phyloP scores from a whole-genome alignment of 108 stramenopile genomes.

The Nitzschia putrida region DNA sequence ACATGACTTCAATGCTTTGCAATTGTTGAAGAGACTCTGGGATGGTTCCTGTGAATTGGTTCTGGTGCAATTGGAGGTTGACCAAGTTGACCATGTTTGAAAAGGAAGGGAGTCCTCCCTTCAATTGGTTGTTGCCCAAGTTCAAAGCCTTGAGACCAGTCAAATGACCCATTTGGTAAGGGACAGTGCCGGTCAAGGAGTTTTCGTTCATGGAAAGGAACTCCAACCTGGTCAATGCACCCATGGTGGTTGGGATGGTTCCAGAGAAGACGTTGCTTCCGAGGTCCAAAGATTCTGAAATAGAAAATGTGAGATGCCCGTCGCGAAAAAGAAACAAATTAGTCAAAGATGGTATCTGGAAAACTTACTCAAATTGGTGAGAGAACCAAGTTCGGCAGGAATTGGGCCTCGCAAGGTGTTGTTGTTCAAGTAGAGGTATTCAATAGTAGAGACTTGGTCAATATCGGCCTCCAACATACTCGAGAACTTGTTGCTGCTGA shows the following conservation, averaged over 20 bases:
- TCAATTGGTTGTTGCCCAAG: slow-evolving; percentile 37
- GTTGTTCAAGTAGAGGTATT: slow-evolving; percentile 64
- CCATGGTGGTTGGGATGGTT: slow-evolving; percentile 47
- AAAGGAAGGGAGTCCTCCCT: slow-evolving; percentile 25
- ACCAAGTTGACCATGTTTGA: slow-evolving; percentile 43
- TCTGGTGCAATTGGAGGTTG: slow-evolving; percentile 62
- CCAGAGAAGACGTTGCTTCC: slow-evolving; percentile 60
- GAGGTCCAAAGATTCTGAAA: slow-evolving; percentile 28
- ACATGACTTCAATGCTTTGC: slow-evolving; percentile 42
- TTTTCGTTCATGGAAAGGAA: slow-evolving; percentile 55
- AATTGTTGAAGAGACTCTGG: slow-evolving; percentile 49
- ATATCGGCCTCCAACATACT: slow-evolving; percentile 46
- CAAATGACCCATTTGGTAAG: slow-evolving; percentile 33
- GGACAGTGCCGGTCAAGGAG: slow-evolving; percentile 44
- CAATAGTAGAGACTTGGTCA: slow-evolving; percentile 37
- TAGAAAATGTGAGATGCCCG: neutral
- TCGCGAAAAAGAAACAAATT: neutral
- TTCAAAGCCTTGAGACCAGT: slow-evolving; percentile 36
- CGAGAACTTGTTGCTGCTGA: slow-evolving; percentile 64
- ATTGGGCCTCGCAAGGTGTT: slow-evolving; percentile 61
- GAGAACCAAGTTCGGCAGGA: slow-evolving; percentile 23
- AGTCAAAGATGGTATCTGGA: neutral
- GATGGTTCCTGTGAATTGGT: slow-evolving; percentile 59
- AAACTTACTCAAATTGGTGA: slow-evolving; percentile 42
- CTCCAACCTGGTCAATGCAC: slow-evolving; percentile 44